phyloP scores from a whole-genome alignment of 345 rosid genomes.

The Fremontodendron californicum region DNA sequence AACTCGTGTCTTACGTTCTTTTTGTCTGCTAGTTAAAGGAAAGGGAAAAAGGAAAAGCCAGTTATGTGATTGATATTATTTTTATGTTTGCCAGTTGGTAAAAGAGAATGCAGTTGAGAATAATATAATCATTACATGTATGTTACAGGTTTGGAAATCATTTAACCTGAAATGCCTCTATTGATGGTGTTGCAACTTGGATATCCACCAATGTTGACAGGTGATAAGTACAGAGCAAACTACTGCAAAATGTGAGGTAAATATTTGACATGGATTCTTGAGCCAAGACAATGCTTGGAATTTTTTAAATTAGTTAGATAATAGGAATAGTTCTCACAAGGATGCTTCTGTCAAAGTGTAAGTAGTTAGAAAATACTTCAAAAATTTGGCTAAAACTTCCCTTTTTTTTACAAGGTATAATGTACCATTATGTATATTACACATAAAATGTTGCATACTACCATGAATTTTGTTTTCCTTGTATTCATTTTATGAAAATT shows the following conservation, averaged over 20 bases:
- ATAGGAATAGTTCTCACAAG: not conserved
- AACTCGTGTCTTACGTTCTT: not conserved
- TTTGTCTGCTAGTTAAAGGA: not conserved
- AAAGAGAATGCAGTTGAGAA: conserved; percentile 5
- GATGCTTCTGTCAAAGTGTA: not conserved
- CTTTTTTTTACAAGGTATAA: not conserved
- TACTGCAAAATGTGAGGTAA: conserved; percentile 10
- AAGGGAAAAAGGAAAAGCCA: not conserved
- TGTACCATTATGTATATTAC: not conserved
- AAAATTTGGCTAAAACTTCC: not conserved
- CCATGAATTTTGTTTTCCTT: not conserved
- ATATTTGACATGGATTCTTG: conserved; percentile 11
- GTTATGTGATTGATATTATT: not conserved
- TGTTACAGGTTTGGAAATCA: conserved; percentile 10
- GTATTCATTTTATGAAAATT: not conserved
- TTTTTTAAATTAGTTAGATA: not conserved
- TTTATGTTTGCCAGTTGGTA: not conserved
- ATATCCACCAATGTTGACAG: not conserved
- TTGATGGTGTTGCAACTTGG: conserved; percentile 1
- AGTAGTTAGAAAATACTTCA: not conserved
- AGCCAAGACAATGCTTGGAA: not conserved
- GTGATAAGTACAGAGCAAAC: not conserved
- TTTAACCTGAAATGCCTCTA: not conserved
- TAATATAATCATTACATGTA: conserved; percentile 9
- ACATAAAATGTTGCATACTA: not conserved